Conservation (phyloP, 257 asterid species). For the Catharanthus roseus region DNA sequence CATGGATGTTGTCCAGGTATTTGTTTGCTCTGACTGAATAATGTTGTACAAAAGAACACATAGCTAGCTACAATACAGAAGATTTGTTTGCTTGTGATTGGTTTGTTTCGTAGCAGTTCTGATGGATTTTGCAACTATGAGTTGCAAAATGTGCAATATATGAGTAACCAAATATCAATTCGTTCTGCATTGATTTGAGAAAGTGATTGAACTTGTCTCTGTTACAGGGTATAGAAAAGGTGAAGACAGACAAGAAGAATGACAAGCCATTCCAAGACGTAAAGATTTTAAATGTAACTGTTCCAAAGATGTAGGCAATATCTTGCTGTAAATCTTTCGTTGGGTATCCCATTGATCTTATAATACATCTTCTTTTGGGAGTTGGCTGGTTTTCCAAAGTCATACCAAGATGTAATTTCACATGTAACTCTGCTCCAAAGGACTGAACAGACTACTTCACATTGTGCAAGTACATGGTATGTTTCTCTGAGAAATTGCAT, state of each 20-base stretch:
- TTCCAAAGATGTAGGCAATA: slow-evolving; percentile 49
- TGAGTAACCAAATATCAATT: neutral
- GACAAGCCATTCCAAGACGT: slow-evolving; percentile 94
- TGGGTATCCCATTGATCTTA: neutral
- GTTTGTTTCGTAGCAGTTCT: neutral
- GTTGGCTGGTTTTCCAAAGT: neutral
- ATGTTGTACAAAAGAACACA: neutral
- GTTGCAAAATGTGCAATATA: neutral
- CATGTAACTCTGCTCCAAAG: neutral
- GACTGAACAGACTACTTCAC: neutral
- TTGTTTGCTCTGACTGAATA: slow-evolving; percentile 8
- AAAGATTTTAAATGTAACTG: slow-evolving; percentile 83
- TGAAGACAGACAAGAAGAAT: slow-evolving; percentile 79
- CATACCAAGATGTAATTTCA: no score
- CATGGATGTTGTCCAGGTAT: slow-evolving; percentile 98
- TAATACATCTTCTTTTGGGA: neutral
- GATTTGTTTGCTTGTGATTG: neutral
- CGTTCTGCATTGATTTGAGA: slow-evolving; percentile 4
- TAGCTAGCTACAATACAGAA: neutral
- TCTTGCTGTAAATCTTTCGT: neutral
- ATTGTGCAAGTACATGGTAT: slow-evolving; percentile 1
- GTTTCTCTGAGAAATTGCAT: neutral
- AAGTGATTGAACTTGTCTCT: slow-evolving; percentile 3
- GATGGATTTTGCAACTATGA: neutral
- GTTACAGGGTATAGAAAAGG: slow-evolving; percentile 83